These are phyloP conservation scores for Neurospora intermedia DNA, from an alignment of 495 filamentous ascomycete genomes.

Conservation along the genomic window DNA sequence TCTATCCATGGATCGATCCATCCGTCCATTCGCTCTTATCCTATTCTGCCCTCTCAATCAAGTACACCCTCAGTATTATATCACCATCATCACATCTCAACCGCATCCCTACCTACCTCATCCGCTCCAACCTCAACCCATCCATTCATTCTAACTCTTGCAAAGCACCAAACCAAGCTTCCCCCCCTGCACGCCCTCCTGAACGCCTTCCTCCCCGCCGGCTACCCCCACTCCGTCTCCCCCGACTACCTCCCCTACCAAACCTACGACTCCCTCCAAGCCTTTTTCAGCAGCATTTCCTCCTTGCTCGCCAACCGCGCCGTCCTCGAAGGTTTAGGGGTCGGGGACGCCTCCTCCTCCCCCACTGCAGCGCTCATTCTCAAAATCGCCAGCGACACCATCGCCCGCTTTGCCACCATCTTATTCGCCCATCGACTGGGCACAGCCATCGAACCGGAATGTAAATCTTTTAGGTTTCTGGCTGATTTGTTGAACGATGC, in stretches of 20 bases:
- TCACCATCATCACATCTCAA: background rate
- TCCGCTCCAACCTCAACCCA: too few species aligned
- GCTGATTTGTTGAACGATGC: conserved; percentile 91
- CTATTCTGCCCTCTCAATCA: background rate
- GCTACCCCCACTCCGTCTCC: conserved; percentile 86
- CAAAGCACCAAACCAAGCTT: too few species aligned
- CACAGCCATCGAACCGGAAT: conserved; percentile 83
- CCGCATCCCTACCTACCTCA: too few species aligned
- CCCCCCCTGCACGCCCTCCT: conserved; percentile 32
- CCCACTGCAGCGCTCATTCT: conserved; percentile 82
- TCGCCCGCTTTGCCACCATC: conserved; percentile 80
- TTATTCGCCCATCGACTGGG: conserved; percentile 80
- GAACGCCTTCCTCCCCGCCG: conserved; percentile 80
- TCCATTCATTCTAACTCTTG: too few species aligned
- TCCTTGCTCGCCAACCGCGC: conserved; percentile 80
- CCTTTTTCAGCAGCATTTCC: conserved; percentile 89
- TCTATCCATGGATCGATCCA: too few species aligned
- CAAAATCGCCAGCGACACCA: conserved; percentile 74
- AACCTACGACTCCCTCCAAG: conserved; percentile 77
- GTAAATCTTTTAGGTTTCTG: conserved; percentile 82
- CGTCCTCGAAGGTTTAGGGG: conserved; percentile 84
- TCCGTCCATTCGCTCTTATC: background rate
- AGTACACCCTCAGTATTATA: conserved; percentile 8
- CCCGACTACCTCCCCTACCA: conserved; percentile 74
- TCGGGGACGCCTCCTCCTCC: conserved; percentile 76